Conservation (phyloP, 1,139 yeast species). For the Debaryomyces subglobosus region DNA sequence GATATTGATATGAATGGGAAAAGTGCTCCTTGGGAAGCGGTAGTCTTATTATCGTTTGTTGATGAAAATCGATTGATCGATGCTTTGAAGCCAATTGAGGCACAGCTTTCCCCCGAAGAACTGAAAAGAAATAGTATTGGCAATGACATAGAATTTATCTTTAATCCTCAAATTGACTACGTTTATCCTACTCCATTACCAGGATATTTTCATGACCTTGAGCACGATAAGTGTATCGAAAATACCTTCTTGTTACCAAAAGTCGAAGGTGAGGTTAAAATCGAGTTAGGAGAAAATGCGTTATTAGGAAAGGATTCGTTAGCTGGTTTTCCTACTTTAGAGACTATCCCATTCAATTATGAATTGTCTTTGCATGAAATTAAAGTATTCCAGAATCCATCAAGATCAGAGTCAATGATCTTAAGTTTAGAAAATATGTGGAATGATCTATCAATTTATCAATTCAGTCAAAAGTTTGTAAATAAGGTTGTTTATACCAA, state of each 20-base stretch:
- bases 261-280: constrained; percentile 48
- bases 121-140: constrained; percentile 75
- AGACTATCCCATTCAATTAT: constrained; percentile 63
- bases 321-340: constrained; percentile 90
- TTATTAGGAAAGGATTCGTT: constrained; percentile 66
- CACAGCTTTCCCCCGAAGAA: constrained; percentile 69
- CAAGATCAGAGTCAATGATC: constrained; percentile 81
- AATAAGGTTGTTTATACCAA: constrained; percentile 69
- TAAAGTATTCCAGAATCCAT: constrained; percentile 80
- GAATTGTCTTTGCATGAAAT: constrained; percentile 63
- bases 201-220: constrained; percentile 74
- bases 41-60: constrained; percentile 91
- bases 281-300: constrained; percentile 72
- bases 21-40: constrained; percentile 98
- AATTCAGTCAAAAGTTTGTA: constrained; percentile 61
- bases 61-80: constrained; percentile 75
- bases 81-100: constrained; percentile 69
- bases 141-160: constrained; percentile 62
- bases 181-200: constrained; percentile 80
- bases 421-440: constrained; percentile 59
- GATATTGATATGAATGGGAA: constrained; percentile 92
- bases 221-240: constrained; percentile 77
- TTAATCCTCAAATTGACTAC: constrained; percentile 74
- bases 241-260: constrained; percentile 54
- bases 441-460: constrained; percentile 51